These are phyloP conservation scores for Tetrahymena borealis DNA, from an alignment of 73 alveolate genomes.

Conservation along the genomic window DNA sequence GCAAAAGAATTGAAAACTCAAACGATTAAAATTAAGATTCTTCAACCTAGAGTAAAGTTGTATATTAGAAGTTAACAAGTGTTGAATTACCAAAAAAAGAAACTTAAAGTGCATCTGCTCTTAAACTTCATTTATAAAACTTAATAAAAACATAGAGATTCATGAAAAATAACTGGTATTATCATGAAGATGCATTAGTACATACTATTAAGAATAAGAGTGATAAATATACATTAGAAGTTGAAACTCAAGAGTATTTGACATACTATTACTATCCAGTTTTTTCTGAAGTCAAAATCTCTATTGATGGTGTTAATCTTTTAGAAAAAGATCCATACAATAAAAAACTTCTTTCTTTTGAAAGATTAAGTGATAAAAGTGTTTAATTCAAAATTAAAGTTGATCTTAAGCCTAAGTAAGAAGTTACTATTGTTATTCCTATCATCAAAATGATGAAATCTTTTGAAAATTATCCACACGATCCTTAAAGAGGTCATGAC, in stretches of 20 bases:
- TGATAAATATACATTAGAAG: background rate
- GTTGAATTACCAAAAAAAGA: background rate
- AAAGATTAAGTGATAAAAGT: background rate
- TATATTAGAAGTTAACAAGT: background rate
- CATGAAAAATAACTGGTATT: background rate
- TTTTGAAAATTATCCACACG: constrained; percentile 35
- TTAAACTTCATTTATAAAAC: background rate
- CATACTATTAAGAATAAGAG: background rate
- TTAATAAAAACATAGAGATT: background rate
- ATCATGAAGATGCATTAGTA: background rate
- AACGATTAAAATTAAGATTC: background rate
- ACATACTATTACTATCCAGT: background rate
- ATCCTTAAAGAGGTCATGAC: constrained; percentile 32
- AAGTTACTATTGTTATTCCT: background rate
- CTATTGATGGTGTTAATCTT: background rate
- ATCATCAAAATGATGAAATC: constrained; percentile 8
- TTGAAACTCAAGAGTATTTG: background rate
- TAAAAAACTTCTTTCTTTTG: background rate
- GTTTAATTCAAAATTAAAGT: background rate
- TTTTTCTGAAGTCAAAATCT: background rate
- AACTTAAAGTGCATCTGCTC: background rate
- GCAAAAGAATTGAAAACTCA: background rate
- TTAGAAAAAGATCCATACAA: background rate
- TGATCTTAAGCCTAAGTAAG: background rate
- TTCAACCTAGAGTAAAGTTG: background rate